A percentile compares a stretch with the other conserved stretches of the same genome.
These are phyloP conservation scores for Trifolium repens DNA, from an alignment of 306 rosid genomes.

Conservation along the genomic window DNA sequence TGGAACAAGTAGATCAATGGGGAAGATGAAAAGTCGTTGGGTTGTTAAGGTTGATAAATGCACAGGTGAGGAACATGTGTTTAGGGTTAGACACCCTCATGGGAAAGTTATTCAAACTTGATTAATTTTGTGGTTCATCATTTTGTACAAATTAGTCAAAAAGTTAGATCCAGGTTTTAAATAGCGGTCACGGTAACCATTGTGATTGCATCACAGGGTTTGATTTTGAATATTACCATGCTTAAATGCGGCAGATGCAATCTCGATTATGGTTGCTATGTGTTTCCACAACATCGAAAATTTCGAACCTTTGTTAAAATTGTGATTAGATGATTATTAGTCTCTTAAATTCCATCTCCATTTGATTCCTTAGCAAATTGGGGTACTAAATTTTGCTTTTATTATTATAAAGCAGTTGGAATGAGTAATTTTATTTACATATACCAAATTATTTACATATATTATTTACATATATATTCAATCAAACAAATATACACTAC, in stretches of 20 bases:
- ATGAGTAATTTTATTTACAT: constrained; percentile 31
- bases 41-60: constrained; percentile 81
- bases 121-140: constrained; percentile 16
- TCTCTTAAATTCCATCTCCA: background rate
- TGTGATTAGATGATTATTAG: background rate
- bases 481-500: too few relatives aligned
- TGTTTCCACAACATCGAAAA: background rate
- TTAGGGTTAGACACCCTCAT: constrained; percentile 71
- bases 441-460: constrained; percentile 36
- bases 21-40: constrained; percentile 63
- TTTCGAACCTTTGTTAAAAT: background rate
- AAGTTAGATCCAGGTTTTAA: background rate
- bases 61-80: constrained; percentile 97
- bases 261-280: background rate
- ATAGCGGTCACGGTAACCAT: background rate
- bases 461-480: too few relatives aligned
- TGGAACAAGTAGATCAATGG: constrained; percentile 34
- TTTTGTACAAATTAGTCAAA: constrained; percentile 18
- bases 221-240: background rate
- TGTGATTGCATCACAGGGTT: background rate
- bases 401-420: background rate
- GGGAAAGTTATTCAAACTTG: constrained; percentile 65
- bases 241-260: background rate
- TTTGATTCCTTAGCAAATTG: constrained; percentile 29
- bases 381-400: constrained; percentile 38